These are phyloP conservation scores for Termitomyces sp. DNA, from an alignment of 768 basidiomycete genomes.

Conservation along the genomic window DNA sequence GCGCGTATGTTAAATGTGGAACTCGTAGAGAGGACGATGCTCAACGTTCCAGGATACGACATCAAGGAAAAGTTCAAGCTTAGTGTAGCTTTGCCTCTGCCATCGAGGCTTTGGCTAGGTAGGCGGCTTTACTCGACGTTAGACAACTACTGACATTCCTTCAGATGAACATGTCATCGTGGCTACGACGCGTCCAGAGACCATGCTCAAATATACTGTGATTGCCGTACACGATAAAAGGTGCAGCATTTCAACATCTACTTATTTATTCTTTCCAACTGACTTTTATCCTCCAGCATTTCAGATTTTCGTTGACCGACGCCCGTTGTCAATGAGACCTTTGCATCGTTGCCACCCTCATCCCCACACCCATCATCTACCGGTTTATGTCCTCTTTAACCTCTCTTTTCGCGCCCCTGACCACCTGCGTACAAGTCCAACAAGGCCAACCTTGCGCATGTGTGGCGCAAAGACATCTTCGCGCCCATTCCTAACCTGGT, in stretches of 20 bases:
- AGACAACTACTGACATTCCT: background rate
- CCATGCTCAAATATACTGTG: conserved; percentile 96
- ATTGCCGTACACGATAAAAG: conserved; percentile 96
- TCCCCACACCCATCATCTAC: conserved; percentile 57
- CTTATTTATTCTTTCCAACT: background rate
- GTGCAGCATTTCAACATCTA: conserved; percentile 27
- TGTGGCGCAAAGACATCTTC: too few relatives aligned
- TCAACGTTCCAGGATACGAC: conserved; percentile 93
- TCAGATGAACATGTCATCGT: conserved; percentile 87
- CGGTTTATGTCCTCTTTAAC: conserved; percentile 73
- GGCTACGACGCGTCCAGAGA: conserved; percentile 97
- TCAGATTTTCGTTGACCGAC: too few relatives aligned
- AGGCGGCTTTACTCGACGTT: conserved; percentile 13
- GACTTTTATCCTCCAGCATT: conserved; percentile 43
- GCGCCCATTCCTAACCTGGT: too few relatives aligned
- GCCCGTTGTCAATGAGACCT: too few relatives aligned
- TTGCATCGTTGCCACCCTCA: conserved; percentile 48
- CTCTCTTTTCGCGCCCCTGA: conserved; percentile 27
- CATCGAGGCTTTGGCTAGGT: conserved; percentile 75
- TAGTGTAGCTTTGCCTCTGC: conserved; percentile 95
- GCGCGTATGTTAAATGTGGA: conserved; percentile 50
- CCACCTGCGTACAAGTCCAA: conserved; percentile 24
- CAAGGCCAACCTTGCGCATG: too few relatives aligned
- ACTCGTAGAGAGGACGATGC: conserved; percentile 74
- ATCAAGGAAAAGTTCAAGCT: conserved; percentile 95